phyloP scores from a whole-genome alignment of 768 basidiomycete species.

The Chlorophyllum brunneum region DNA sequence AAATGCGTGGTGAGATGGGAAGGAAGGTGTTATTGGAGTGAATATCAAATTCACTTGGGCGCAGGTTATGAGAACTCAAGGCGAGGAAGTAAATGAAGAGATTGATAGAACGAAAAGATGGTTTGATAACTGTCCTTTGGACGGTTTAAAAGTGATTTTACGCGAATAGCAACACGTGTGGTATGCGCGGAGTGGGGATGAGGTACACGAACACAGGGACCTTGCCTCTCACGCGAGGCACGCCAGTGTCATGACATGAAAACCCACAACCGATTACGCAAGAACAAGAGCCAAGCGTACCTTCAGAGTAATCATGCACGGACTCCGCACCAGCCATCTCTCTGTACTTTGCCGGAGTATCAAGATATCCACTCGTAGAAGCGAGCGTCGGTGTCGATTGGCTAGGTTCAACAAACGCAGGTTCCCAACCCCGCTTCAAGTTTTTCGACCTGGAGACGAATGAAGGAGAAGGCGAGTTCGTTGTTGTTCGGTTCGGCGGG shows the following conservation, averaged over 20 bases:
- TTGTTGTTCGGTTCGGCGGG: constrained; percentile 18
- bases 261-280: neutral
- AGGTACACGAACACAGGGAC: too few species aligned
- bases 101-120: constrained; percentile 1
- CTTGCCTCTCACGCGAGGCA: neutral
- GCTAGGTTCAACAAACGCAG: constrained; percentile 53
- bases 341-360: constrained; percentile 64
- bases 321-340: constrained; percentile 31
- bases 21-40: constrained; percentile 11
- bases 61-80: constrained; percentile 5
- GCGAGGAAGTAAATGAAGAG: constrained; percentile 10
- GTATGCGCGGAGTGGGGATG: neutral
- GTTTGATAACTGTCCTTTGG: neutral
- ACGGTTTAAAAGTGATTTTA: neutral
- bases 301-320: constrained; percentile 1
- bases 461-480: constrained; percentile 30
- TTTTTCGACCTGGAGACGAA: constrained; percentile 31
- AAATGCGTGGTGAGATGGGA: constrained; percentile 13
- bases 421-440: constrained; percentile 70
- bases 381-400: constrained; percentile 46
- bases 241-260: neutral
- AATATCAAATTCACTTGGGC: constrained; percentile 13
- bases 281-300: neutral
- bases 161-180: constrained; percentile 12
- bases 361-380: constrained; percentile 61